Evolutionary conservation across 352 stramenopile species (phyloP).

Genomic region (Globisporangium barbulae): DNA sequence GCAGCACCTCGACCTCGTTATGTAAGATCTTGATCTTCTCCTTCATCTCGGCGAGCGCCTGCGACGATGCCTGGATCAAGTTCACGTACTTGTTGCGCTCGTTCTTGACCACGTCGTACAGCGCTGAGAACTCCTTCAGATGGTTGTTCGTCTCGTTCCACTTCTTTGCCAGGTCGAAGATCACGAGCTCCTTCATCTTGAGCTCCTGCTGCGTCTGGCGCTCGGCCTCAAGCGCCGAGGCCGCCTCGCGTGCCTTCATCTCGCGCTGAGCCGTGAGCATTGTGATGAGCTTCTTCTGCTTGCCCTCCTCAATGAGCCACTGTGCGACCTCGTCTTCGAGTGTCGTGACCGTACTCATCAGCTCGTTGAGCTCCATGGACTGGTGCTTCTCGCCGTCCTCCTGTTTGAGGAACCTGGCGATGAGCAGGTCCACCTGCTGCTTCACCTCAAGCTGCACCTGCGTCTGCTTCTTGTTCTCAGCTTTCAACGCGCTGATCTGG

Average conservation of each 20-base stretch:
- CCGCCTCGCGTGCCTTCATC: slow-evolving; percentile 87
- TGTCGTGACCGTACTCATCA: slow-evolving; percentile 57
- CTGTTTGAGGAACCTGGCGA: slow-evolving; percentile 86
- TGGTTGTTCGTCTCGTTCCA: slow-evolving; percentile 93
- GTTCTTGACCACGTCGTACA: slow-evolving; percentile 96
- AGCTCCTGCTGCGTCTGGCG: slow-evolving; percentile 87
- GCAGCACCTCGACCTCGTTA: slow-evolving; percentile 93
- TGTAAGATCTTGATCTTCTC: slow-evolving; percentile 96
- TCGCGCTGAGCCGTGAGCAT: slow-evolving; percentile 90
- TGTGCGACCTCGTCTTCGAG: slow-evolving; percentile 83
- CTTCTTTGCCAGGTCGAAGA: slow-evolving; percentile 93
- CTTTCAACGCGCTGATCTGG: slow-evolving; percentile 45
- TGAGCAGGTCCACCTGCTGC: slow-evolving; percentile 90
- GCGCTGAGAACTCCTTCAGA: slow-evolving; percentile 89
- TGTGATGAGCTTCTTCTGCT: slow-evolving; percentile 85
- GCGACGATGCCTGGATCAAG: slow-evolving; percentile 88
- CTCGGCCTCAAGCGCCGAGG: slow-evolving; percentile 70
- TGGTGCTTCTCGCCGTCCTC: slow-evolving; percentile 82
- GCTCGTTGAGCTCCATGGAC: slow-evolving; percentile 51
- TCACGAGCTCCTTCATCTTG: slow-evolving; percentile 92
- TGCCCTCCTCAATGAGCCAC: slow-evolving; percentile 86
- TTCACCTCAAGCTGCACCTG: slow-evolving; percentile 79
- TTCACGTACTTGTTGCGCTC: slow-evolving; percentile 97
- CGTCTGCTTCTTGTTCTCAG: slow-evolving; percentile 70
- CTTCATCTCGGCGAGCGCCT: slow-evolving; percentile 94